Evolutionary conservation across 306 rosid genomes (phyloP), one percentile per base, ranked within the genome.

Genomic region (Gastrolobium villosum): DNA sequence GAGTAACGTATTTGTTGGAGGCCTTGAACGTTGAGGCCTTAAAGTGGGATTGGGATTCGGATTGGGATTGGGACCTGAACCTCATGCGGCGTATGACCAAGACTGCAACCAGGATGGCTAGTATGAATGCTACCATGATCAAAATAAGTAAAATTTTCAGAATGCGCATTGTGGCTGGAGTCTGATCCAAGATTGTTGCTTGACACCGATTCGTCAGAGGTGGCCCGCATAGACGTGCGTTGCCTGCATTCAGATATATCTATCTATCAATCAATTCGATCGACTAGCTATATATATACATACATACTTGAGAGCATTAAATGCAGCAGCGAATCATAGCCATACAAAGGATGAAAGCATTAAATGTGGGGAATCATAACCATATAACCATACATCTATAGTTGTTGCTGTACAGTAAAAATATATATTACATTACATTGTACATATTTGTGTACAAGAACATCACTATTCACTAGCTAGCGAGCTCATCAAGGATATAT

Each of bases 161-260:
- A 5, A 79, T 40, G 0, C 76, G 9, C 9, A 57, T 26, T 65
- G 50, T 80, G 7, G 57, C 4, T 44, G 52, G 3, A 5, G 5
- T 66, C 61, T 7, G 43, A 56, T n/a, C 15, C 26, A 13, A 3
- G 35, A 10, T 1, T 8, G n/a, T 10, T 7, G 49, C 15, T 9
- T 26, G 39, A 77, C 97, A 94, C 34, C 15, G 6, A 62, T 60
- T 79, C 35, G 28, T 66, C 34, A 93, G 76, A 72, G 99, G 97
- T 0, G 53, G 46, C 15, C 99, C 99, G 13, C 99, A 94, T 20
- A 94, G 85, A 2, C 73, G 60, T 2, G 3, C 3, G 75, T 94
- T 94, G 2, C 92, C 97, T 90, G 77, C 66, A 26, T 1, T 8
- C 10, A 7, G 4, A 50, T 60, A 60, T 50, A n/a, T n/a, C 20